Base-by-base conservation (phyloP, 257 asterid genomes). In the Petunia axillaris region DNA sequence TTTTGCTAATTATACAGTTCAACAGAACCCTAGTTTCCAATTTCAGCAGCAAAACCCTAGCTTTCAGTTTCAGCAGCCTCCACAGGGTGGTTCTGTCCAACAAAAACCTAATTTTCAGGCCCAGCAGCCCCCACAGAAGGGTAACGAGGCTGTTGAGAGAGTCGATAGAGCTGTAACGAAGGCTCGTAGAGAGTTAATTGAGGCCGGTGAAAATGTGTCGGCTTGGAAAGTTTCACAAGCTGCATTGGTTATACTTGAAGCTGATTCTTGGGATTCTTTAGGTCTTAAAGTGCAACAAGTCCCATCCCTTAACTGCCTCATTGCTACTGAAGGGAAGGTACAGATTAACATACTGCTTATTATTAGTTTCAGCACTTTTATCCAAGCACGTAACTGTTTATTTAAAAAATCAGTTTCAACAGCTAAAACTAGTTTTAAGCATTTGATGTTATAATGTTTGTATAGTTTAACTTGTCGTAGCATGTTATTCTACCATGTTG, bases 161-260 rank as follows among this genome's bases (percentile, higher is more conserved):
- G 63, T 92, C n/a, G 95, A 92, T 78, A 86, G 79, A 77, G 97
- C 93, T 41, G 97, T 79, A 64, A 71, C 59, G 78, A 89, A 83
- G 80, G 97, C 88, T 70, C 86, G 89, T 35, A 82, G 75, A 1
- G 87, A 91, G 2, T 83, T 93, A 70, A n/a, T 88, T 64, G 85
- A 86, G 48, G 82, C 85, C 1, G 87, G 89, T 2, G 87, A 85
- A 82, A 82, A 71, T 79, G 97, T 93, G 39, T 89, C 97, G 2
- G 86, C 90, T 53, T 95, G 95, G 98, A 92, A 88, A 83, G 98
- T 91, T 63, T 89, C 97, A 11, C 92, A 88, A 89, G 91, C 87
- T 66, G 99, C 93, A 55, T 81, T 92, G 80, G 59, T 83, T 85
- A 76, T 70, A 50, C 82, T 93, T 41, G 78, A 90, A 79, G 93